These are phyloP conservation scores for Leccinum pachyderme DNA, from an alignment of 1,284 basidiomycete genomes.

Conservation along the genomic window DNA sequence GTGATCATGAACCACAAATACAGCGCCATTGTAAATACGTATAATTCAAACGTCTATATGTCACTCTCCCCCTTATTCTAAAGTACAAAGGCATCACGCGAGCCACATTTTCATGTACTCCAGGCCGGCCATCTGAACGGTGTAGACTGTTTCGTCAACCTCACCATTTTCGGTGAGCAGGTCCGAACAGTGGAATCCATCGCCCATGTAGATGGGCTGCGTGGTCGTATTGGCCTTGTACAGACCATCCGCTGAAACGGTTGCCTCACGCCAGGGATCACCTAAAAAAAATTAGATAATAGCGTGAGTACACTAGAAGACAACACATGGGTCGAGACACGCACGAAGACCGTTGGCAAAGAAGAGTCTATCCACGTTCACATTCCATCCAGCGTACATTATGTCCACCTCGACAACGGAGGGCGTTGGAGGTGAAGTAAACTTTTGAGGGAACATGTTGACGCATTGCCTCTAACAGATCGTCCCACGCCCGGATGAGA, in stretches of 20 bases:
- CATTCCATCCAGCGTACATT: conserved; percentile 54
- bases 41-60: conserved; percentile 48
- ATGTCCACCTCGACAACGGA: conserved; percentile 45
- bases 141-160: conserved; percentile 50
- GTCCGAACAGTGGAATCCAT: conserved; percentile 71
- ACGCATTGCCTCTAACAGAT: conserved; percentile 57
- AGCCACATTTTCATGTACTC: conserved; percentile 52
- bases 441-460: conserved; percentile 56
- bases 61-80: conserved; percentile 62
- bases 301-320: neutral
- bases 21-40: conserved; percentile 49
- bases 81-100: conserved; percentile 41
- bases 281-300: conserved; percentile 40
- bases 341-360: conserved; percentile 66
- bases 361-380: conserved; percentile 57
- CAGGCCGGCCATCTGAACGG: conserved; percentile 52
- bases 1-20: too few species aligned
- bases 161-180: conserved; percentile 41
- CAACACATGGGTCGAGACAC: conserved; percentile 19
- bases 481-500: neutral
- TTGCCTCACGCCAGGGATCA: conserved; percentile 74
- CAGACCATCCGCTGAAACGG: conserved; percentile 58
- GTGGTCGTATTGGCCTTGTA: conserved; percentile 45
- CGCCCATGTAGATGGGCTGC: conserved; percentile 55
- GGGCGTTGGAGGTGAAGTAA: conserved; percentile 41